Conservation (phyloP, 768 basidiomycete genomes). For the Tulasnella calospora region DNA sequence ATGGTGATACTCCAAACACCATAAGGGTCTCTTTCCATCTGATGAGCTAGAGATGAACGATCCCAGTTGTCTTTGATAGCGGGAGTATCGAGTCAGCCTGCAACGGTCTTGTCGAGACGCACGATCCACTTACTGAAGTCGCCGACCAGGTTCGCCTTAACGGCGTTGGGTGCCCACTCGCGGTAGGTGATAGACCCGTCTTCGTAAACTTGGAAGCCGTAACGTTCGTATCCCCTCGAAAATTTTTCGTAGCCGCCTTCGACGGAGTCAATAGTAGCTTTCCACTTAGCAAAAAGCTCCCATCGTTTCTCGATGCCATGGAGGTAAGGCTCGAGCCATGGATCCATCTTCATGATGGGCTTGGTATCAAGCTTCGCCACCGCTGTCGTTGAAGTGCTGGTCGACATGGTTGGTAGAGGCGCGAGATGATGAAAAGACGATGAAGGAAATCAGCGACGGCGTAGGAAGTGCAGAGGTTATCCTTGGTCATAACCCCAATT, state of each 20-base stretch:
- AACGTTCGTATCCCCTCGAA: conserved; percentile 71
- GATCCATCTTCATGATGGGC: conserved; percentile 58
- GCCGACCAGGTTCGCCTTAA: conserved; percentile 77
- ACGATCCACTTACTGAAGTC: conserved; percentile 79
- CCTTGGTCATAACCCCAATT: conserved; percentile 6
- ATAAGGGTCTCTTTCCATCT: conserved; percentile 76
- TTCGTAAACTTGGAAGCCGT: conserved; percentile 67
- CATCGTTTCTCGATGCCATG: conserved; percentile 65
- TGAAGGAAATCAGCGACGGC: background rate
- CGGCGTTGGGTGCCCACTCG: conserved; percentile 95
- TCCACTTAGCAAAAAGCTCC: conserved; percentile 67
- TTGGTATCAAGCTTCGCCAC: conserved; percentile 45
- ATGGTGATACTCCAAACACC: conserved; percentile 87
- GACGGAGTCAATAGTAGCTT: conserved; percentile 61
- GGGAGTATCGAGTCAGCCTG: conserved; percentile 1
- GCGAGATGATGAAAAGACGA: background rate
- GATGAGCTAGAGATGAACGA: conserved; percentile 72
- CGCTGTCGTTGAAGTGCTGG: background rate
- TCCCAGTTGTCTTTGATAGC: conserved; percentile 72
- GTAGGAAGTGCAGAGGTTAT: conserved; percentile 6
- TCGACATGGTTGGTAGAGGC: background rate
- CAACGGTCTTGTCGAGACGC: conserved; percentile 10
- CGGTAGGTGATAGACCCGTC: conserved; percentile 73
- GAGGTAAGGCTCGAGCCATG: conserved; percentile 68
- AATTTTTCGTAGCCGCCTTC: conserved; percentile 84